Conservation (phyloP, 2,329 filamentous ascomycete genomes). For the Paracoccidioides brasiliensis region DNA sequence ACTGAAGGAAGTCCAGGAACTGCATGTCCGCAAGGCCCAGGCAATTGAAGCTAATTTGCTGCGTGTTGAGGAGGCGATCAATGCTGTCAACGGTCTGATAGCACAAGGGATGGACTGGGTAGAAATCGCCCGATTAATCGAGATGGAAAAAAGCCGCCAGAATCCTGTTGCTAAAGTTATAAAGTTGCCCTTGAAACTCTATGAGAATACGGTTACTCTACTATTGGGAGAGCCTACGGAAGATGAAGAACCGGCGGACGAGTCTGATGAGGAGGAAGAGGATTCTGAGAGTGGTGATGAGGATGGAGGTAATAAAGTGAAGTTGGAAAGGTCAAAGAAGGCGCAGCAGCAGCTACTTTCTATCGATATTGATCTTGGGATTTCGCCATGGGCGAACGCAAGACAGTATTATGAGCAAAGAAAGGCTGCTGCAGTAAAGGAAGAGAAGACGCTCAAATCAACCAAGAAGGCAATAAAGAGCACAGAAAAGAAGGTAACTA, state of each 20-base stretch:
- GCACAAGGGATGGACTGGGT: slow-evolving; percentile 96
- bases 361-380: slow-evolving; percentile 71
- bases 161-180: slow-evolving; percentile 84
- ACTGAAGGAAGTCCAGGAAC: slow-evolving; percentile 63
- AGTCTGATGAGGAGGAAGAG: slow-evolving; percentile 41
- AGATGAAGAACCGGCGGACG: slow-evolving; percentile 47
- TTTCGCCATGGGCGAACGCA: slow-evolving; percentile 81
- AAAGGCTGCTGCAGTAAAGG: slow-evolving; percentile 69
- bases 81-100: slow-evolving; percentile 83
- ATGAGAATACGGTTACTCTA: slow-evolving; percentile 80
- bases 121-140: slow-evolving; percentile 75
- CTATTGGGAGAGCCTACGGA: slow-evolving; percentile 58
- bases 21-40: slow-evolving; percentile 77
- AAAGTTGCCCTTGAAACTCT: slow-evolving; percentile 70
- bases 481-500: slow-evolving; percentile 74
- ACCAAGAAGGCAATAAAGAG: slow-evolving; percentile 75
- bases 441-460: slow-evolving; percentile 72
- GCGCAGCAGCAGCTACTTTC: slow-evolving; percentile 40
- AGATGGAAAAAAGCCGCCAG: slow-evolving; percentile 64
- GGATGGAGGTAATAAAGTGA: slow-evolving; percentile 13
- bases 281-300: slow-evolving; percentile 32
- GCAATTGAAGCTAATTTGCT: slow-evolving; percentile 86
- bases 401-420: slow-evolving; percentile 85
- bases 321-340: slow-evolving; percentile 12
- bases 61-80: slow-evolving; percentile 81